Percentiles rank a stretch among this genome's conserved stretches.
Conservation (phyloP, 129 eudicot genomes). For the Flaveria robusta region DNA sequence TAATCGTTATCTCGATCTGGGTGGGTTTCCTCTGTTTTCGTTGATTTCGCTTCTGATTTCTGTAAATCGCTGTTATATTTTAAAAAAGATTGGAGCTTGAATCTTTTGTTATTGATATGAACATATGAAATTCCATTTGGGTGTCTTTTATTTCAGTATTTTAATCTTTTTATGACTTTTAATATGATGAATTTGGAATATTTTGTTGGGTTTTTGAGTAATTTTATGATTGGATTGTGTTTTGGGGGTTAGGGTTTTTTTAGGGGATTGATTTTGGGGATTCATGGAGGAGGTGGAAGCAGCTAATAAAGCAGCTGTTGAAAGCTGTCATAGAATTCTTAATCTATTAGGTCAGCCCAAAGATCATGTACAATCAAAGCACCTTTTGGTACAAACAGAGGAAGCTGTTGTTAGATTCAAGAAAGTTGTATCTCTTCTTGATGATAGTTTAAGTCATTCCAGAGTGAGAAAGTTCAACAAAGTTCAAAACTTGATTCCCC, state of each 20-base stretch:
- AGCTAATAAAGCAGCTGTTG: constrained; percentile 85
- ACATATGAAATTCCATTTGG: constrained; percentile 8
- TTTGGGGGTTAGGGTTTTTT: constrained; percentile 22
- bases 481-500: constrained; percentile 47
- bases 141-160: not conserved
- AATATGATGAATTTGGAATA: not conserved
- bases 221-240: constrained; percentile 15
- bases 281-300: constrained; percentile 84
- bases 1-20: constrained; percentile 21
- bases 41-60: not conserved
- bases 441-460: constrained; percentile 64
- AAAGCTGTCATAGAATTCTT: constrained; percentile 74
- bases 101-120: constrained; percentile 21
- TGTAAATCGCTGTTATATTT: not conserved
- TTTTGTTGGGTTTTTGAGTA: constrained; percentile 11
- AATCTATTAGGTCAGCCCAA: constrained; percentile 65
- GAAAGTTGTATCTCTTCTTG: constrained; percentile 75
- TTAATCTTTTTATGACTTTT: not conserved
- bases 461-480: constrained; percentile 61
- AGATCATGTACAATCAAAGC: constrained; percentile 58
- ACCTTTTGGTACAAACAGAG: constrained; percentile 61
- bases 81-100: not conserved
- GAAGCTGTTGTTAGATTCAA: constrained; percentile 73
- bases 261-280: constrained; percentile 21
- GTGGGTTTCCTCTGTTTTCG: constrained; percentile 22